Percentiles rank a stretch among this genome's conserved stretches.
These are phyloP conservation scores for Diutina ranongensis DNA, from an alignment of 1,139 yeast species.

Conservation along the genomic window DNA sequence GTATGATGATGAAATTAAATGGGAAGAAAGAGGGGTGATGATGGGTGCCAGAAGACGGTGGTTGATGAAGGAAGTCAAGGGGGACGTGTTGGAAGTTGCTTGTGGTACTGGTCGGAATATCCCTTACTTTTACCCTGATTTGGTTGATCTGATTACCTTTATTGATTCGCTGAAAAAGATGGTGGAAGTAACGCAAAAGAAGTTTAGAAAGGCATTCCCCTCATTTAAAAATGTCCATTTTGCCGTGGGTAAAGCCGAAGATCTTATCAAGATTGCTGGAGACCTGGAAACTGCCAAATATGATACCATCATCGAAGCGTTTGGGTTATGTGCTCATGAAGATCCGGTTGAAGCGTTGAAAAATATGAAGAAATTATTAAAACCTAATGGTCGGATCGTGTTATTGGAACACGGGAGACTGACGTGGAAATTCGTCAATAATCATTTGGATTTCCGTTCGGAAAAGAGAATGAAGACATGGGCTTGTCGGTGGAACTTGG, in stretches of 20 bases:
- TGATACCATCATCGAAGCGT: conserved; percentile 88
- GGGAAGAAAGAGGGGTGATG: conserved; percentile 77
- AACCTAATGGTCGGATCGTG: conserved; percentile 86
- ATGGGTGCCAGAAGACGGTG: conserved; percentile 79
- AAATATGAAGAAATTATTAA: conserved; percentile 60
- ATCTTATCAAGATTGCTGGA: conserved; percentile 46
- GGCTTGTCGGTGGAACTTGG: conserved; percentile 98
- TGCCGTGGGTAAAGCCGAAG: conserved; percentile 90
- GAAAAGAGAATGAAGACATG: conserved; percentile 76
- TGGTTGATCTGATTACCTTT: conserved; percentile 64
- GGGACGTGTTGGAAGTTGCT: conserved; percentile 88
- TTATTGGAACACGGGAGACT: conserved; percentile 91
- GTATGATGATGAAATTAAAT: conserved; percentile 72
- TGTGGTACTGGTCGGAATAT: conserved; percentile 95
- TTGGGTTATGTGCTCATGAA: conserved; percentile 91
- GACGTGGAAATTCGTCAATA: conserved; percentile 64
- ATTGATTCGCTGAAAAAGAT: conserved; percentile 75
- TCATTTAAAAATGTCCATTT: conserved; percentile 63
- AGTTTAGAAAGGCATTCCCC: conserved; percentile 60
- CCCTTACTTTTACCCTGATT: conserved; percentile 52
- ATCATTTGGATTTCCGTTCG: conserved; percentile 72
- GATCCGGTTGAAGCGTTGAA: conserved; percentile 78
- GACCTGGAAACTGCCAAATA: conserved; percentile 39
- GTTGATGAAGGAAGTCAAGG: conserved; percentile 67
- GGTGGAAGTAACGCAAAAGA: conserved; percentile 73